Percentiles rank a stretch among this genome's conserved stretches.
Evolutionary conservation across 331 rosid genomes (phyloP).

Genomic region (Acacia concinna): DNA sequence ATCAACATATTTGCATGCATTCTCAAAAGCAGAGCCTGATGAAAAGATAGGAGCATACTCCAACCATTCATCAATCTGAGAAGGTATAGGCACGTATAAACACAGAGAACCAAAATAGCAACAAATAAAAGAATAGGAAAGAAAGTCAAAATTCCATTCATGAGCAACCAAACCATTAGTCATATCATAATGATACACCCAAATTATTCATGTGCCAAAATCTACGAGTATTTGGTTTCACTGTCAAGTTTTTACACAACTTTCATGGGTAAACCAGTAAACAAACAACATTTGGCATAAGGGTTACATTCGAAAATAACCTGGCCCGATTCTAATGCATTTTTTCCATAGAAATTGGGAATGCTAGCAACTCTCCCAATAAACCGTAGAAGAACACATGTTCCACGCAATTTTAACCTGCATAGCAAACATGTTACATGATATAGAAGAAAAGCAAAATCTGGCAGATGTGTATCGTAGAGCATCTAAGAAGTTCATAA

Average conservation of each 20-base stretch:
- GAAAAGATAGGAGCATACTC: constrained; percentile 74
- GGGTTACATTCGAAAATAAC: constrained; percentile 41
- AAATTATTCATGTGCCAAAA: background rate
- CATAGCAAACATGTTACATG: constrained; percentile 2
- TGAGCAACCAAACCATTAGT: background rate
- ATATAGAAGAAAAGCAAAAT: background rate
- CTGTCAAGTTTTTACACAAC: constrained; percentile 1
- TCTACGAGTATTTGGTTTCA: constrained; percentile 12
- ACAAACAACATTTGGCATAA: background rate
- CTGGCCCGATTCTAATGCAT: constrained; percentile 63
- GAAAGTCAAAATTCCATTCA: background rate
- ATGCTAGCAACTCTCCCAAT: constrained; percentile 54
- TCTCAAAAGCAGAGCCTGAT: constrained; percentile 81
- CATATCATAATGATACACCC: background rate
- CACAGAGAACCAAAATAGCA: background rate
- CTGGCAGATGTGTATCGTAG: background rate
- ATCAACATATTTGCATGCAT: constrained; percentile 72
- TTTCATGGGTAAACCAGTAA: background rate
- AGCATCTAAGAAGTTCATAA: background rate
- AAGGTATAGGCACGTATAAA: background rate
- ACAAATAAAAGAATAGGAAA: background rate
- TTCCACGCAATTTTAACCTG: constrained; percentile 70
- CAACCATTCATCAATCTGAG: constrained; percentile 81
- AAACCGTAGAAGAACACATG: constrained; percentile 62
- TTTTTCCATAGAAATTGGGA: constrained; percentile 67